Evolutionary conservation across 1,284 basidiomycete species (phyloP).

Genomic region (Naganishia sp.): DNA sequence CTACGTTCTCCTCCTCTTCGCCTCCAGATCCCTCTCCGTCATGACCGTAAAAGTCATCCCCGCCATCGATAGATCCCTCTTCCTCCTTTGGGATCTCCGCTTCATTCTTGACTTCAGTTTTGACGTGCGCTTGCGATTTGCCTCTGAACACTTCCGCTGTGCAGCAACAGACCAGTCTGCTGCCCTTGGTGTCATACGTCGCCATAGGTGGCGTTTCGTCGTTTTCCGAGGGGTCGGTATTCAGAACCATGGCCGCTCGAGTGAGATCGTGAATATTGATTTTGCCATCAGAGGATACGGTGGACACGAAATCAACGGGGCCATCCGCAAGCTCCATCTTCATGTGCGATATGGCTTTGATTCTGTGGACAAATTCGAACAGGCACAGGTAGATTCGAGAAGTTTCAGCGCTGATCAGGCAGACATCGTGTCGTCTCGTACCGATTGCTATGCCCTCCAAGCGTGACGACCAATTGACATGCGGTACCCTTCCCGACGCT

Average conservation of each 20-base stretch:
- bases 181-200: constrained; percentile 79
- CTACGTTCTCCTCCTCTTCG: constrained; percentile 44
- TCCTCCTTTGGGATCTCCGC: constrained; percentile 35
- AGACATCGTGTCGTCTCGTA: constrained; percentile 31
- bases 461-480: constrained; percentile 43
- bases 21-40: constrained; percentile 38
- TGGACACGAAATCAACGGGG: constrained; percentile 54
- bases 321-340: constrained; percentile 38
- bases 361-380: constrained; percentile 35
- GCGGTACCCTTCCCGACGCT: constrained; percentile 41
- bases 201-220: constrained; percentile 62
- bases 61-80: constrained; percentile 42
- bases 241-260: constrained; percentile 39
- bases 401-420: not conserved
- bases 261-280: constrained; percentile 76
- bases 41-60: constrained; percentile 42
- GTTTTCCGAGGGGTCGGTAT: constrained; percentile 39
- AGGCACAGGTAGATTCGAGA: no score
- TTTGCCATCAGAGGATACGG: constrained; percentile 80
- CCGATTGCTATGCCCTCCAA: constrained; percentile 51
- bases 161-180: constrained; percentile 72
- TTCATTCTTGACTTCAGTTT: constrained; percentile 52
- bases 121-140: constrained; percentile 55
- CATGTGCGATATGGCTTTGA: constrained; percentile 50
- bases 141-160: constrained; percentile 58